A percentile compares a stretch with the other conserved stretches of the same genome.
Conservation (phyloP, 805 yeast species). For the Pichia manshurica region DNA sequence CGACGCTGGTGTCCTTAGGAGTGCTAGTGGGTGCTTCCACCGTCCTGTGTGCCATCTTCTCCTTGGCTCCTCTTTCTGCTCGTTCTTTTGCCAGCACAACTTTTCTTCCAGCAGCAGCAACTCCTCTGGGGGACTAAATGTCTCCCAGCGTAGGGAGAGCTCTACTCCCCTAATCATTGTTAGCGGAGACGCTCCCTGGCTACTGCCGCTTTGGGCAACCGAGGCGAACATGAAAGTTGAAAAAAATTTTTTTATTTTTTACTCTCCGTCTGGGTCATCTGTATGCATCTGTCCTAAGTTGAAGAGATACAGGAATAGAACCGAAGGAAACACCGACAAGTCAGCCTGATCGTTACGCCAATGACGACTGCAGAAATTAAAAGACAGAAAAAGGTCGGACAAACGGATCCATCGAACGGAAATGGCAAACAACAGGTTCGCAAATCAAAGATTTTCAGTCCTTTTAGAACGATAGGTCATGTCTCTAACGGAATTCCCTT, state of each 20-base stretch:
- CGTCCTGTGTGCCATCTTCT: too few species aligned
- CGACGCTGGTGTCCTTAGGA: neutral
- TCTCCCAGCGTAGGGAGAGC: too few species aligned
- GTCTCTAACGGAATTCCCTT: slow-evolving; percentile 85
- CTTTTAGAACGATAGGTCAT: slow-evolving; percentile 82
- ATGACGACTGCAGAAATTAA: slow-evolving; percentile 10
- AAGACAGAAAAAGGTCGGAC: slow-evolving; percentile 7
- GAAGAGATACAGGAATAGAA: too few species aligned
- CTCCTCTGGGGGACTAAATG: too few species aligned
- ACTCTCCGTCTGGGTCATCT: neutral
- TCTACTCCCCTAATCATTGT: too few species aligned
- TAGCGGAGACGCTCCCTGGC: neutral
- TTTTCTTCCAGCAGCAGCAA: too few species aligned
- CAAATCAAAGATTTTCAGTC: slow-evolving; percentile 66
- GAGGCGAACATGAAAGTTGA: slow-evolving; percentile 6
- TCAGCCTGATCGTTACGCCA: neutral
- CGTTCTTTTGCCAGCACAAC: too few species aligned
- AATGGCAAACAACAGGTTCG: slow-evolving; percentile 4
- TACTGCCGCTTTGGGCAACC: neutral
- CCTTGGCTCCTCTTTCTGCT: too few species aligned
- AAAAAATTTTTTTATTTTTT: neutral
- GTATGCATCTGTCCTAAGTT: too few species aligned
- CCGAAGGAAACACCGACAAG: too few species aligned
- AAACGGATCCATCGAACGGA: neutral
- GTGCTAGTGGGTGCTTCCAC: too few species aligned